These are phyloP conservation scores for Neobulgaria alba DNA, from an alignment of 2,329 filamentous ascomycete species.

Conservation along the genomic window DNA sequence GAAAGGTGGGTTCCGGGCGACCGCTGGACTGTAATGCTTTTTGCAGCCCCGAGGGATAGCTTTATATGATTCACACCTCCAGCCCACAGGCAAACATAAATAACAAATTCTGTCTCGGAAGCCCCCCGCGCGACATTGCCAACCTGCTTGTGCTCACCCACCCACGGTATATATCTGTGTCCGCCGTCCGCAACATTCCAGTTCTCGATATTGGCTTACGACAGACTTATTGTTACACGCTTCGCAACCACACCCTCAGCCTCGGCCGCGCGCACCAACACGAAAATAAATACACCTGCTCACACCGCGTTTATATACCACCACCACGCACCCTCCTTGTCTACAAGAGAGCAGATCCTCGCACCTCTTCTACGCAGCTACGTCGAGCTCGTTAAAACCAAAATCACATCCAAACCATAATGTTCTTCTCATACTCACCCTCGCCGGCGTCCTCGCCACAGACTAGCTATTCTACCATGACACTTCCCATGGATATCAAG, in stretches of 20 bases:
- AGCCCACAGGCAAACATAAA: conserved; percentile 5
- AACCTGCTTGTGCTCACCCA: background rate
- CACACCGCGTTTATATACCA: background rate
- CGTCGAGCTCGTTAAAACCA: no score
- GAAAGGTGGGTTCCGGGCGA: background rate
- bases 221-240: conserved; percentile 11
- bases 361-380: background rate
- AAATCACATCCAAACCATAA: no score
- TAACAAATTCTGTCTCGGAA: conserved; percentile 2
- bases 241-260: background rate
- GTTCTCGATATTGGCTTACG: no score
- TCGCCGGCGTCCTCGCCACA: conserved; percentile 14
- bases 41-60: no score
- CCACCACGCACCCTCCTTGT: background rate
- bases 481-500: conserved; percentile 24
- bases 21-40: background rate
- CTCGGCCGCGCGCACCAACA: conserved; percentile 7
- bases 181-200: background rate
- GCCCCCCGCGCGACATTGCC: background rate
- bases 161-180: conserved; percentile 3
- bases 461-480: conserved; percentile 20
- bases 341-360: background rate
- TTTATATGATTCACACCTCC: conserved; percentile 6
- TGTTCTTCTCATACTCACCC: conserved; percentile 25
- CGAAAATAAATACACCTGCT: no score